A percentile compares a stretch with the other conserved stretches of the same genome.
phyloP scores from a whole-genome alignment of 2,329 filamentous ascomycete genomes.

The Xylariaceae sp. region DNA sequence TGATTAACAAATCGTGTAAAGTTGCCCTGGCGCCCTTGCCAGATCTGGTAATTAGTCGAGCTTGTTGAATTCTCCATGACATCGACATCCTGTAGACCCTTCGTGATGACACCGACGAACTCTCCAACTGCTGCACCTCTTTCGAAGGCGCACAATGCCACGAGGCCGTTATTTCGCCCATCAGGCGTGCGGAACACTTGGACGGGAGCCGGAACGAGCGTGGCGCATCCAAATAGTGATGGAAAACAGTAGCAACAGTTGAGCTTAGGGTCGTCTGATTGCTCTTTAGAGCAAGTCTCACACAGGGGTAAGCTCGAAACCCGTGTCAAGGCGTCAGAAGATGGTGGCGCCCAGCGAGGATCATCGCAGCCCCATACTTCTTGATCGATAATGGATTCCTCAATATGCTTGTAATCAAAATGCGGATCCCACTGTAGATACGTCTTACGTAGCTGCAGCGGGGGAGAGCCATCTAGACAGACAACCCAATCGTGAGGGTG shows the following conservation, averaged over 20 bases:
- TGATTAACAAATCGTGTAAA: constrained; percentile 67
- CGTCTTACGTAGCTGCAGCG: constrained; percentile 52
- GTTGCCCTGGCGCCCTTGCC: constrained; percentile 62
- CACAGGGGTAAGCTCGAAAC: constrained; percentile 45
- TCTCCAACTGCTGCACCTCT: constrained; percentile 60
- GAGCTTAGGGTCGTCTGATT: constrained; percentile 55
- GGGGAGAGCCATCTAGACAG: constrained; percentile 47
- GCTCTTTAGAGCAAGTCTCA: constrained; percentile 52
- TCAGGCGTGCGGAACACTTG: constrained; percentile 60
- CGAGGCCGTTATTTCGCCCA: constrained; percentile 61
- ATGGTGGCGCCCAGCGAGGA: constrained; percentile 50
- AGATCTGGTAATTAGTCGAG: constrained; percentile 59
- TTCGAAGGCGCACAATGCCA: constrained; percentile 55
- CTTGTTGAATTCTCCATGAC: constrained; percentile 58
- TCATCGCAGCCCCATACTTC: constrained; percentile 56
- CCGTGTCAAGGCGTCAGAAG: constrained; percentile 31
- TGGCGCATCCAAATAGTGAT: constrained; percentile 55
- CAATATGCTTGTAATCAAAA: constrained; percentile 56
- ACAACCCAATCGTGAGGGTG: constrained; percentile 62
- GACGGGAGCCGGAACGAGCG: constrained; percentile 49
- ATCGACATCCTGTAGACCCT: constrained; percentile 57
- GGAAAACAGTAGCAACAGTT: constrained; percentile 63
- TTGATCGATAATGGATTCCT: constrained; percentile 57
- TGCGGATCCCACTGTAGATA: constrained; percentile 55
- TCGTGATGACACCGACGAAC: constrained; percentile 62